These are phyloP conservation scores for Nectriaceae sp. DNA, from an alignment of 2,329 filamentous ascomycete genomes.

Conservation along the genomic window DNA sequence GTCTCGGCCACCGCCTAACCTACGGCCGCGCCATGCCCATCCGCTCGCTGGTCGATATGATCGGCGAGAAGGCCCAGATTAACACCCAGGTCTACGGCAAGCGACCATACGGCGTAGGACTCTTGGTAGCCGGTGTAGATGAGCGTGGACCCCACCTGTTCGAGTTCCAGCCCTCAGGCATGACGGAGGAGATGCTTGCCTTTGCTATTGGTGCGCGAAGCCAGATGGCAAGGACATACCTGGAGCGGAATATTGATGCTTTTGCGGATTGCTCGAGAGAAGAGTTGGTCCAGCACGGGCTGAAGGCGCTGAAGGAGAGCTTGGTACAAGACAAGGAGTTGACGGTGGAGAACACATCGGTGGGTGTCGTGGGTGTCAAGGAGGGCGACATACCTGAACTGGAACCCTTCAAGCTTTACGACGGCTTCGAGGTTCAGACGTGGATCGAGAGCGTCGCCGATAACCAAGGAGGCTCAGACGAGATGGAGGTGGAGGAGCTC, in stretches of 20 bases:
- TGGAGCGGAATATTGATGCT: conserved; percentile 86
- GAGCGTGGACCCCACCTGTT: conserved; percentile 93
- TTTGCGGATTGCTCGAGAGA: conserved; percentile 78
- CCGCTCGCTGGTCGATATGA: conserved; percentile 84
- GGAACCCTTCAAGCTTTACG: conserved; percentile 87
- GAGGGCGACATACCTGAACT: conserved; percentile 54
- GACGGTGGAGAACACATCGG: conserved; percentile 93
- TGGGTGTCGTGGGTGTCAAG: conserved; percentile 75
- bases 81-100: conserved; percentile 98
- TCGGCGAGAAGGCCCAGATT: conserved; percentile 93
- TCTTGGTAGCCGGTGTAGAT: conserved; percentile 91
- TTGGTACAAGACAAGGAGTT: conserved; percentile 96
- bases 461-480: conserved; percentile 44
- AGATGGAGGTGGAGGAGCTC: conserved; percentile 40
- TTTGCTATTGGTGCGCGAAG: conserved; percentile 94
- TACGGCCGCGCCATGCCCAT: conserved; percentile 93
- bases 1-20: conserved; percentile 90
- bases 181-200: conserved; percentile 96
- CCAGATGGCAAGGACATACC: conserved; percentile 97
- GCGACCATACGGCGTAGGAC: conserved; percentile 91
- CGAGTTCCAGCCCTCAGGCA: conserved; percentile 94
- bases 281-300: conserved; percentile 86
- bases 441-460: conserved; percentile 79
- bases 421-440: conserved; percentile 81
- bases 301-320: conserved; percentile 91